phyloP scores from a whole-genome alignment of 2,329 filamentous ascomycete species.

The Phaeophleospora eucalypticola region DNA sequence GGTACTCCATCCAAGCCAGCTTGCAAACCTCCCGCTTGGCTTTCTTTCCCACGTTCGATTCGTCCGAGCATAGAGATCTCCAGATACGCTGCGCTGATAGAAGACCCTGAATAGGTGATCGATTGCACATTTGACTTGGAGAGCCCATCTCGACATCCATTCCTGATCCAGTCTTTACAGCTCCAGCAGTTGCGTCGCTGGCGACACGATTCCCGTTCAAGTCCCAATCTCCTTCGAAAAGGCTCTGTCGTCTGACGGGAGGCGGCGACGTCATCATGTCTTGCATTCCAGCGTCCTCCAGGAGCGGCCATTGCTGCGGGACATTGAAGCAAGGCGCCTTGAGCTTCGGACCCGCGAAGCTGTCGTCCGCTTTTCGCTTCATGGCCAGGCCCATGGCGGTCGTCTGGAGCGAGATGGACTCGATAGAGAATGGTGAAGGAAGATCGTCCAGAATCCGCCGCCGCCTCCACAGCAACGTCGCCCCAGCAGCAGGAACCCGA shows the following conservation, averaged over 20 bases:
- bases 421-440: not conserved
- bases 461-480: not conserved
- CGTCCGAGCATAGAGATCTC: not conserved
- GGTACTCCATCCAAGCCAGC: not conserved
- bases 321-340: not conserved
- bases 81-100: not conserved
- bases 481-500: not conserved
- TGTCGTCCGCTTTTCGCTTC: not conserved
- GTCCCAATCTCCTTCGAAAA: not conserved
- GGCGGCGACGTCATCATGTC: conserved; percentile 1
- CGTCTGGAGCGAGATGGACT: not conserved
- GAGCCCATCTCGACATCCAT: not conserved
- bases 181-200: not conserved
- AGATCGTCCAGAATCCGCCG: not conserved
- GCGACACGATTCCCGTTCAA: not conserved
- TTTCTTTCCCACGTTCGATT: not conserved
- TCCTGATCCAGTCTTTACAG: not conserved
- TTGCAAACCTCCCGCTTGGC: not conserved
- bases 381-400: not conserved
- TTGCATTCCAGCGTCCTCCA: not conserved
- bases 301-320: not conserved
- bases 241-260: not conserved
- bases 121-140: not conserved
- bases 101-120: not conserved
- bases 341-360: not conserved